Evolutionary conservation across 2,329 filamentous ascomycete species (phyloP), one percentile per base, ranked within the genome.

Genomic region (Furcasterigmium sp.): DNA sequence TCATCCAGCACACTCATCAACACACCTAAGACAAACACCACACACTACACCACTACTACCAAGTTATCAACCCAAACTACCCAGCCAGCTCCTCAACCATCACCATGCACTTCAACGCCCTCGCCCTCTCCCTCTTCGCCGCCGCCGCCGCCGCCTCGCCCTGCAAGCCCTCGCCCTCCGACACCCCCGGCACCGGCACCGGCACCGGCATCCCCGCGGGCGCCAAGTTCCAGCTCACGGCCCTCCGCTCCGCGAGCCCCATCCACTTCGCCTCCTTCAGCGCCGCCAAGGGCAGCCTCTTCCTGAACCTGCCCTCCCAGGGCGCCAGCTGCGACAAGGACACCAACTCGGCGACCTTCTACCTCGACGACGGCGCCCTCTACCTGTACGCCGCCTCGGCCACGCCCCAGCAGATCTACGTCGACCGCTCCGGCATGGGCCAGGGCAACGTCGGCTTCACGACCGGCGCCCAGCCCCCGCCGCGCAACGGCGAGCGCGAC

Each of bases 341-440:
- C 32, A 51, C 51, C 25, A 59, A 68, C 48, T 58, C 53, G 28
- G 78, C 76, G 39, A 75, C 69, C 32, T 78, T 82, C 59, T 61
- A 62, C 50, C 59, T 80, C 51, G 41, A 53, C 32, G 61, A 73
- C 37, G 63, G 62, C 37, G 63, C 63, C 36, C 66, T 79, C 21
- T 70, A 58, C 55, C 68, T 83, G 25, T 78, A 71, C 59, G 67
- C 65, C 26, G 50, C 54, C 20, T 60, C 61, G 18, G 63, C 59
- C 5, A 62, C 50, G 26, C 59, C 61, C 3, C 78, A 82, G 63
- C 60, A 72, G 52, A 46, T 76, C 40, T 81, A 55, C 49, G 70
- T 71, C 32, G 77, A 82, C 57, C 70, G 72, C 36, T 78, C 73
- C 37, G 77, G 75, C 53, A 79, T 80, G 75, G 77, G 75, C 50